Evolutionary conservation across 768 basidiomycete genomes (phyloP).

Genomic region (Pisolithus tinctorius): DNA sequence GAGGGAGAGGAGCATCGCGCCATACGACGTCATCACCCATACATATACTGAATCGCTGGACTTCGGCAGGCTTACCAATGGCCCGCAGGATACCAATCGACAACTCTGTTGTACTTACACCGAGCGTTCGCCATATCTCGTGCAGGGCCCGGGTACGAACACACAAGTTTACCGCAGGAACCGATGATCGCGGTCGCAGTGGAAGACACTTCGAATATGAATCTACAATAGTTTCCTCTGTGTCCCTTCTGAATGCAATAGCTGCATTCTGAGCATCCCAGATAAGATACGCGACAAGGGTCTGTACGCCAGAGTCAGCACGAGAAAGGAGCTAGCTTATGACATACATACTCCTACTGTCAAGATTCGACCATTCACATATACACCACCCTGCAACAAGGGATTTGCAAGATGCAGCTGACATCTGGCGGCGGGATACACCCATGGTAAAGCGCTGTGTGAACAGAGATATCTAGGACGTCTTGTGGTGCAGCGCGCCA

Average conservation of each 20-base stretch:
- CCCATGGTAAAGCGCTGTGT: slow-evolving; percentile 45
- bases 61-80: slow-evolving; percentile 14
- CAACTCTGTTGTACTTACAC: slow-evolving; percentile 36
- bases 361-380: slow-evolving; percentile 32
- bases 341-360: slow-evolving; percentile 11
- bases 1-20: slow-evolving; percentile 17
- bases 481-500: slow-evolving; percentile 32
- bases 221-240: slow-evolving; percentile 30
- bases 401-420: slow-evolving; percentile 27
- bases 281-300: slow-evolving; percentile 29
- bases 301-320: slow-evolving; percentile 19
- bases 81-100: slow-evolving; percentile 40
- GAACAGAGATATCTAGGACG: slow-evolving; percentile 38
- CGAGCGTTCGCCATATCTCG: slow-evolving; percentile 28
- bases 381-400: slow-evolving; percentile 39
- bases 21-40: slow-evolving; percentile 27
- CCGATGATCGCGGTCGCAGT: slow-evolving; percentile 26
- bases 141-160: slow-evolving; percentile 41
- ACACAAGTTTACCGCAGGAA: slow-evolving; percentile 34
- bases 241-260: slow-evolving; percentile 28
- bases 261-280: slow-evolving; percentile 39
- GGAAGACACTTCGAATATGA: slow-evolving; percentile 38
- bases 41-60: slow-evolving; percentile 25
- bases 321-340: background rate
- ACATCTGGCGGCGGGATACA: slow-evolving; percentile 21